These are phyloP conservation scores for Stygiomarasmius scandens DNA, from an alignment of 1,284 basidiomycete species.

Conservation along the genomic window DNA sequence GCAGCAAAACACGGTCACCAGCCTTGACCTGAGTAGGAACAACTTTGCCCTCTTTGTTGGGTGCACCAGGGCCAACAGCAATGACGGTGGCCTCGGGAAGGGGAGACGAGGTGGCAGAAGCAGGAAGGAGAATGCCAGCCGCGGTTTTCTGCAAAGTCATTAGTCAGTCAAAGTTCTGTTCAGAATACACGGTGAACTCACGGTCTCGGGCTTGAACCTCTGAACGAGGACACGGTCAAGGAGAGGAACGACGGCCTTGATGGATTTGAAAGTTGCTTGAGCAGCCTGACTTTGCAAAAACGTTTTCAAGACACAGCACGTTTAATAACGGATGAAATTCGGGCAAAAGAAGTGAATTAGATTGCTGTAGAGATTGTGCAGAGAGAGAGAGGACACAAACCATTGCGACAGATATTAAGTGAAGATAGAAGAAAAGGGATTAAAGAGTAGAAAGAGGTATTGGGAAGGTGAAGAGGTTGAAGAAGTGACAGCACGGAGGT, in stretches of 20 bases:
- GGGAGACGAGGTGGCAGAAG: slow-evolving; percentile 80
- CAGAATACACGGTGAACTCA: slow-evolving; percentile 38
- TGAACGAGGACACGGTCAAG: slow-evolving; percentile 97
- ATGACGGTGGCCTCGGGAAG: slow-evolving; percentile 97
- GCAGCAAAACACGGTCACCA: slow-evolving; percentile 92
- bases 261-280: slow-evolving; percentile 90
- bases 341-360: neutral
- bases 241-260: slow-evolving; percentile 90
- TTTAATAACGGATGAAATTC: neutral
- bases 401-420: neutral
- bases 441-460: neutral
- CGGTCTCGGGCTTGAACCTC: slow-evolving; percentile 93
- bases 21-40: slow-evolving; percentile 82
- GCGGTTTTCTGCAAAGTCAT: slow-evolving; percentile 79
- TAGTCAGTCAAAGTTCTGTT: neutral
- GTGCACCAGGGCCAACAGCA: slow-evolving; percentile 91
- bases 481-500: neutral
- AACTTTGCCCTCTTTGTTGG: slow-evolving; percentile 82
- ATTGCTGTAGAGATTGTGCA: neutral
- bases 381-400: neutral
- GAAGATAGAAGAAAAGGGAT: neutral
- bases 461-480: neutral
- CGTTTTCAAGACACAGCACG: neutral
- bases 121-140: slow-evolving; percentile 91
- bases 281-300: slow-evolving; percentile 50